These are phyloP conservation scores for Aspergillus diversus DNA, from an alignment of 495 filamentous ascomycete genomes.

Conservation along the genomic window DNA sequence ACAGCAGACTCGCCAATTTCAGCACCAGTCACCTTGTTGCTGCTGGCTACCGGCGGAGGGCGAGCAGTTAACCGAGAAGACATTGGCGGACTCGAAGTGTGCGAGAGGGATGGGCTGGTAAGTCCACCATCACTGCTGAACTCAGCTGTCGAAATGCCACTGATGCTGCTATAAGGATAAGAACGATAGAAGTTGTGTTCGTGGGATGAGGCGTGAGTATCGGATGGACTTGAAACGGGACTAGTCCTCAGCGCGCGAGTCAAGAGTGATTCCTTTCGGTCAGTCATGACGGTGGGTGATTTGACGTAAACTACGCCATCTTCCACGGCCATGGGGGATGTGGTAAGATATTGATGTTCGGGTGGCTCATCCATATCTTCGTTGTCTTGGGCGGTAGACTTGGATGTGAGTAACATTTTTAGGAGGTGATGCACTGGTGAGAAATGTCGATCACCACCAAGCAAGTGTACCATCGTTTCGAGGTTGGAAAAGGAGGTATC, in stretches of 20 bases:
- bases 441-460: slow-evolving; percentile 42
- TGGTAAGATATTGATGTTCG: slow-evolving; percentile 39
- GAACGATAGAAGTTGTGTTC: slow-evolving; percentile 54
- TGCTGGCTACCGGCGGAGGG: slow-evolving; percentile 29
- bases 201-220: slow-evolving; percentile 41
- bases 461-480: slow-evolving; percentile 46
- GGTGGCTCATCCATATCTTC: slow-evolving; percentile 59
- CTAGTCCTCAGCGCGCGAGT: slow-evolving; percentile 75
- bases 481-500: slow-evolving; percentile 20
- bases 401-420: slow-evolving; percentile 51
- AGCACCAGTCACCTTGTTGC: slow-evolving; percentile 29
- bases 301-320: slow-evolving; percentile 43
- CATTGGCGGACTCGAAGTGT: slow-evolving; percentile 83
- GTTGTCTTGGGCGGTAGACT: slow-evolving; percentile 42
- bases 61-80: slow-evolving; percentile 46
- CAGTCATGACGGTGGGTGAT: slow-evolving; percentile 40
- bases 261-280: slow-evolving; percentile 73
- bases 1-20: slow-evolving; percentile 47
- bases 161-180: slow-evolving; percentile 77
- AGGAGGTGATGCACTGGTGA: slow-evolving; percentile 47
- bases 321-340: slow-evolving; percentile 33
- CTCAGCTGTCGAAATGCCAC: slow-evolving; percentile 79
- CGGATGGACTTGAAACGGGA: slow-evolving; percentile 54
- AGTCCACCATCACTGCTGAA: slow-evolving; percentile 89
- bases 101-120: slow-evolving; percentile 88